Evolutionary conservation across 176 grass and related monocot genomes (phyloP).

Genomic region (Raddia distichophylla): DNA sequence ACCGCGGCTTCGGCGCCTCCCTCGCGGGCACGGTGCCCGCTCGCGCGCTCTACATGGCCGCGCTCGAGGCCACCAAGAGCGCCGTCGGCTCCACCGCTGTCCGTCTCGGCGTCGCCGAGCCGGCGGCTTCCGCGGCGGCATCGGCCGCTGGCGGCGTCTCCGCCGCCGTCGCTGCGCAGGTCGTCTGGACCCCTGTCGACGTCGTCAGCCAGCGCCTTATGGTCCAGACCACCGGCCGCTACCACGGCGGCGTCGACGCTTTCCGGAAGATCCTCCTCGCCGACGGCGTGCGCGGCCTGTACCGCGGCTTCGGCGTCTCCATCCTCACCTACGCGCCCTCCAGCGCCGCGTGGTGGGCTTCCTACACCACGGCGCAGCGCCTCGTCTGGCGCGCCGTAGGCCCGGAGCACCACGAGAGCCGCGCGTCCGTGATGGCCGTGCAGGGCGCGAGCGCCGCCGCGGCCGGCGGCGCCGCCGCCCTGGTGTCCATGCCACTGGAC

Average conservation of each 20-base stretch:
- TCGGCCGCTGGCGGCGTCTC: conserved; percentile 54
- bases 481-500: conserved; percentile 70
- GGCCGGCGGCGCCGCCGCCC: conserved; percentile 56
- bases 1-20: conserved; percentile 61
- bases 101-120: conserved; percentile 55
- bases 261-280: conserved; percentile 53
- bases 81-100: conserved; percentile 56
- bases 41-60: conserved; percentile 67
- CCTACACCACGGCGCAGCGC: conserved; percentile 55
- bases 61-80: conserved; percentile 69
- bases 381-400: conserved; percentile 50
- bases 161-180: conserved; percentile 59
- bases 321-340: conserved; percentile 68
- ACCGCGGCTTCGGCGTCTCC: conserved; percentile 68
- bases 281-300: conserved; percentile 56
- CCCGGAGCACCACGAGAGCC: conserved; percentile 11
- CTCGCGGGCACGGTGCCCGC: conserved; percentile 66
- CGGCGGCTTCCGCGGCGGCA: conserved; percentile 48
- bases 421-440: conserved; percentile 50
- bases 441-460: conserved; percentile 60
- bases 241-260: conserved; percentile 46
- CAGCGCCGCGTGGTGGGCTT: conserved; percentile 69
- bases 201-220: conserved; percentile 71
- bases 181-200: conserved; percentile 70
- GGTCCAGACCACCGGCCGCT: conserved; percentile 45